These are phyloP conservation scores for Colletotrichum higginsianum DNA, from an alignment of 2,329 filamentous ascomycete genomes.

Conservation along the genomic window DNA sequence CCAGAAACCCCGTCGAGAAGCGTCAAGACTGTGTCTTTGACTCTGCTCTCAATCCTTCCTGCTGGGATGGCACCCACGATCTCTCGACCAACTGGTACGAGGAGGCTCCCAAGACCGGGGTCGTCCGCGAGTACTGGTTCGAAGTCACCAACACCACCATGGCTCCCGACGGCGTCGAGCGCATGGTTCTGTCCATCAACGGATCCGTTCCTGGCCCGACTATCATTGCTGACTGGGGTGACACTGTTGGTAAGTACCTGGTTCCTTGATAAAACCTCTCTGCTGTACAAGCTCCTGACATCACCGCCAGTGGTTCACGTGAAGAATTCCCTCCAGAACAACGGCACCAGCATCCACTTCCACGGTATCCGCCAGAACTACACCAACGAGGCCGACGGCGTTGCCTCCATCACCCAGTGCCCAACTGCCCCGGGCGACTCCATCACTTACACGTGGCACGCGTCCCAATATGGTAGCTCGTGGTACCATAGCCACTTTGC, in stretches of 20 bases:
- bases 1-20: slow-evolving; percentile 23
- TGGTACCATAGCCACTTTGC: slow-evolving; percentile 76
- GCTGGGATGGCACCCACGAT: slow-evolving; percentile 40
- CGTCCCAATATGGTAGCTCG: slow-evolving; percentile 67
- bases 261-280: slow-evolving; percentile 27
- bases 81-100: slow-evolving; percentile 41
- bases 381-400: slow-evolving; percentile 71
- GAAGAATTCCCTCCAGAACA: slow-evolving; percentile 65
- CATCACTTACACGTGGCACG: slow-evolving; percentile 71
- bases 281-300: slow-evolving; percentile 36
- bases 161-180: slow-evolving; percentile 62
- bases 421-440: slow-evolving; percentile 66
- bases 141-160: slow-evolving; percentile 56
- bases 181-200: slow-evolving; percentile 64
- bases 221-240: slow-evolving; percentile 67
- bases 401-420: slow-evolving; percentile 64
- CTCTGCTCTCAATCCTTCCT: slow-evolving; percentile 38
- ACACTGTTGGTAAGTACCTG: slow-evolving; percentile 40
- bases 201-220: slow-evolving; percentile 72
- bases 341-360: slow-evolving; percentile 68
- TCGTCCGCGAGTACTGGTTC: slow-evolving; percentile 65
- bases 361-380: slow-evolving; percentile 72
- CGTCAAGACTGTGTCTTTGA: slow-evolving; percentile 40
- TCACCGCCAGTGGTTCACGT: slow-evolving; percentile 59
- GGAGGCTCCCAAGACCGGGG: slow-evolving; percentile 61